A percentile compares a stretch with the other conserved stretches of the same genome.
Evolutionary conservation across 2,329 filamentous ascomycete genomes (phyloP).

Genomic region (Epichloe bromicola): DNA sequence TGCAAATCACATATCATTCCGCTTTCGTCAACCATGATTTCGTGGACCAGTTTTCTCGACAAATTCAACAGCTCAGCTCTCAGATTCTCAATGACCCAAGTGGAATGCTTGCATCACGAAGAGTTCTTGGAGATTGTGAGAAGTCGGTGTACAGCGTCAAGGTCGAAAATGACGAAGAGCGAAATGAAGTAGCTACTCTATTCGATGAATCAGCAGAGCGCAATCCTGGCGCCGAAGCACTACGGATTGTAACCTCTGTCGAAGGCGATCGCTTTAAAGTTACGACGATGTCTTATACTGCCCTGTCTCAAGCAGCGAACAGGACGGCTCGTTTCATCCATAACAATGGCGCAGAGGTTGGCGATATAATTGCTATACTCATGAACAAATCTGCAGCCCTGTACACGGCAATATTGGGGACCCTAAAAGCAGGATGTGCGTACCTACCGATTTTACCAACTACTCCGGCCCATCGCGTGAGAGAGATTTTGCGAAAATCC

Average conservation of each 20-base stretch:
- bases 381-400: conserved; percentile 65
- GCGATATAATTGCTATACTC: conserved; percentile 55
- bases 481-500: conserved; percentile 50
- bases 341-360: conserved; percentile 29
- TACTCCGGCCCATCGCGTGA: conserved; percentile 49
- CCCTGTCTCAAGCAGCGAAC: conserved; percentile 54
- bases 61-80: conserved; percentile 42
- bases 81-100: conserved; percentile 17
- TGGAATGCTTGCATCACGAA: conserved; percentile 6
- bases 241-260: conserved; percentile 45
- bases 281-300: conserved; percentile 43
- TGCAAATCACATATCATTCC: conserved; percentile 35
- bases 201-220: conserved; percentile 38
- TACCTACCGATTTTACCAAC: conserved; percentile 69
- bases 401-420: conserved; percentile 62
- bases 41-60: conserved; percentile 40
- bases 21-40: conserved; percentile 40
- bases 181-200: conserved; percentile 2
- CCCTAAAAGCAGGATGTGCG: conserved; percentile 61
- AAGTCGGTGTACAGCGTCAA: conserved; percentile 37
- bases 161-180: conserved; percentile 12
- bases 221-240: conserved; percentile 42
- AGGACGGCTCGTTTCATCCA: conserved; percentile 43
- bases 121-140: conserved; percentile 14
- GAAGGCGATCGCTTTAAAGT: conserved; percentile 14